Evolutionary conservation across 2,329 filamentous ascomycete genomes (phyloP).

Genomic region (Helminthosporium solani): DNA sequence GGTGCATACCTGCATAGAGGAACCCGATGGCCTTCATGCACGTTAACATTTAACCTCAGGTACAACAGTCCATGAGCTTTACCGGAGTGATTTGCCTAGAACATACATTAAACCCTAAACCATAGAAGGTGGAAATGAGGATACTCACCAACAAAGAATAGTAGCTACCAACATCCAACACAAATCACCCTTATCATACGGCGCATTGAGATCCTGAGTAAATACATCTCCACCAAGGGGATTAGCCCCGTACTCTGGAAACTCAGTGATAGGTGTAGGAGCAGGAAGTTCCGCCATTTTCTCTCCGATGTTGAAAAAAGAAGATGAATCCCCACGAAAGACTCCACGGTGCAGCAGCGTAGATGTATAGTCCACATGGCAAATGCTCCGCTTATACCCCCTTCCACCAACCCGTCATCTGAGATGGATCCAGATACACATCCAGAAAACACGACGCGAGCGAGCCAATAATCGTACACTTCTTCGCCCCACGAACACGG

Average conservation of each 20-base stretch:
- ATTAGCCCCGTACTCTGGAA: constrained; percentile 46
- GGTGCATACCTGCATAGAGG: constrained; percentile 38
- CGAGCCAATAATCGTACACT: no score
- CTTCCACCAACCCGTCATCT: no score
- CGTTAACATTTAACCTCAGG: background rate
- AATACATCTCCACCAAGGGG: constrained; percentile 49
- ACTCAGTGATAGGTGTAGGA: constrained; percentile 41
- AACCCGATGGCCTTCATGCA: constrained; percentile 25
- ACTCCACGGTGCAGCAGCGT: no score
- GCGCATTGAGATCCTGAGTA: constrained; percentile 48
- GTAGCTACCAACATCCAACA: constrained; percentile 45
- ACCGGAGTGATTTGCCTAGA: constrained; percentile 34
- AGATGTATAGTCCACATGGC: no score
- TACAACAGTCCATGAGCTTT: background rate
- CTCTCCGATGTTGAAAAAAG: background rate
- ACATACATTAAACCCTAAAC: no score
- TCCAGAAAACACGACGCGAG: no score
- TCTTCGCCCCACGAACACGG: background rate
- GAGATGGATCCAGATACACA: no score
- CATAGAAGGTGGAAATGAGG: background rate
- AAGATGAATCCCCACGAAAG: no score
- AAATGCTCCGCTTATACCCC: no score
- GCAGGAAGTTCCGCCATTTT: constrained; percentile 29
- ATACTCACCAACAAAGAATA: constrained; percentile 31
- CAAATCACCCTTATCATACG: constrained; percentile 51